Evolutionary conservation across 768 basidiomycete genomes (phyloP).

Genomic region (Pleurotus citrinopileatus): DNA sequence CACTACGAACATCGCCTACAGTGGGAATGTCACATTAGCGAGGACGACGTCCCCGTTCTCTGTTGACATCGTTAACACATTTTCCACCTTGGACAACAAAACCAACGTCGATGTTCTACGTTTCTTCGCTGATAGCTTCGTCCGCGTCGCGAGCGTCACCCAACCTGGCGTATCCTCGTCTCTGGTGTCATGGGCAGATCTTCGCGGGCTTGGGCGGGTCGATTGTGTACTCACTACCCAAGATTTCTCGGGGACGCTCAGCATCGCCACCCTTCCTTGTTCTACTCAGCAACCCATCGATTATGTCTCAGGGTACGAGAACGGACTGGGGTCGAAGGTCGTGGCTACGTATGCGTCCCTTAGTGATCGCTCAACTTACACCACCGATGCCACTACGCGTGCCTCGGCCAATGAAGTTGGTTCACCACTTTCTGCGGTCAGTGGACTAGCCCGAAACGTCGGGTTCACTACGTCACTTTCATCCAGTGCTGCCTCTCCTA

Average conservation of each 20-base stretch:
- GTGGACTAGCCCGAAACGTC: neutral
- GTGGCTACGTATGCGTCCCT: conserved; percentile 2
- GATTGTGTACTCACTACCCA: conserved; percentile 3
- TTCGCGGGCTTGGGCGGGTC: neutral
- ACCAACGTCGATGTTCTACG: conserved; percentile 7
- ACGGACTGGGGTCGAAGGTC: conserved; percentile 2
- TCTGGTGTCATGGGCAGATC: conserved; percentile 1
- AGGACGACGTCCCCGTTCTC: conserved; percentile 1
- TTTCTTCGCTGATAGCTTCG: conserved; percentile 3
- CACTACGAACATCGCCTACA: conserved; percentile 1
- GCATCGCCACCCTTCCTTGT: neutral
- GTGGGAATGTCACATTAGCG: conserved; percentile 2
- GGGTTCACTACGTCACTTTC: conserved; percentile 3
- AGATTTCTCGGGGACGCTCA: neutral
- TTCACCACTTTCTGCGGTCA: neutral
- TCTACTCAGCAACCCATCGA: conserved; percentile 5
- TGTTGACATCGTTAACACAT: conserved; percentile 5
- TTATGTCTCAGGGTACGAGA: conserved; percentile 1
- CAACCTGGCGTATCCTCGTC: conserved; percentile 1
- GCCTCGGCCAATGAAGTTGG: neutral
- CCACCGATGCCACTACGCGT: neutral
- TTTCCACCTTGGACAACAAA: neutral
- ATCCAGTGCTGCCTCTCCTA: neutral
- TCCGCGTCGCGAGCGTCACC: conserved; percentile 1
- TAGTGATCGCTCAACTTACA: conserved; percentile 5